These are phyloP conservation scores for Vitis cinerea DNA, from an alignment of 164 flowering plant genomes.

Conservation along the genomic window DNA sequence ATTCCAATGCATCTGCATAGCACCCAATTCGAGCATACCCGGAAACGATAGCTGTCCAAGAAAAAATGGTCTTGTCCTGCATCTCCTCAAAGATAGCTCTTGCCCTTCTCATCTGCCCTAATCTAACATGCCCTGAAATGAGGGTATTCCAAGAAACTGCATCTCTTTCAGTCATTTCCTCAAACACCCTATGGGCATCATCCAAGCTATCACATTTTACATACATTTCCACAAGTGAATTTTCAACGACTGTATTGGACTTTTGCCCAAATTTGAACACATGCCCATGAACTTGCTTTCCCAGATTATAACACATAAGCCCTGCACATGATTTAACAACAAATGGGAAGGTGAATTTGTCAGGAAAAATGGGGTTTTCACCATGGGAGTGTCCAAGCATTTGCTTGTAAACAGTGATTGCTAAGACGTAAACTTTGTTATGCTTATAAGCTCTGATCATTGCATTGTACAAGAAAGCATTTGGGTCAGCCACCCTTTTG, in stretches of 20 bases:
- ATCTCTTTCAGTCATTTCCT: constrained; percentile 61
- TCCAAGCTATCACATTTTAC: constrained; percentile 42
- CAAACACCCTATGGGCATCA: constrained; percentile 56
- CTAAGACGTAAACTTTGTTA: constrained; percentile 20
- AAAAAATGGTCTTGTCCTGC: constrained; percentile 47
- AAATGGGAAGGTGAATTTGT: constrained; percentile 66
- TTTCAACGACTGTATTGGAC: constrained; percentile 30
- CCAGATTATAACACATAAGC: constrained; percentile 32
- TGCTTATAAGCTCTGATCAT: constrained; percentile 54
- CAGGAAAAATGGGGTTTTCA: constrained; percentile 36
- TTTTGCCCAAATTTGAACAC: constrained; percentile 42
- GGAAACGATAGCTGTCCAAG: constrained; percentile 53
- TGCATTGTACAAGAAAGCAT: constrained; percentile 64
- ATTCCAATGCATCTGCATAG: constrained; percentile 40
- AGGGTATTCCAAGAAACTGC: constrained; percentile 65
- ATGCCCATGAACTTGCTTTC: constrained; percentile 68
- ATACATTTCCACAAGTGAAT: constrained; percentile 70
- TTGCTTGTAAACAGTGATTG: constrained; percentile 38
- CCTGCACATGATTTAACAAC: constrained; percentile 56
- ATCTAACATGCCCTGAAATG: constrained; percentile 52
- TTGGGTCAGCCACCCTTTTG: constrained; percentile 47
- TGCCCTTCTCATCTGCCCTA: constrained; percentile 59
- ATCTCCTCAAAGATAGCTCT: constrained; percentile 45
- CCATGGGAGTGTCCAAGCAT: constrained; percentile 28
- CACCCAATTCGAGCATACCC: constrained; percentile 42